Base-by-base conservation (phyloP, 2,329 filamentous ascomycete genomes). In the Pleoardoris graminearum region DNA sequence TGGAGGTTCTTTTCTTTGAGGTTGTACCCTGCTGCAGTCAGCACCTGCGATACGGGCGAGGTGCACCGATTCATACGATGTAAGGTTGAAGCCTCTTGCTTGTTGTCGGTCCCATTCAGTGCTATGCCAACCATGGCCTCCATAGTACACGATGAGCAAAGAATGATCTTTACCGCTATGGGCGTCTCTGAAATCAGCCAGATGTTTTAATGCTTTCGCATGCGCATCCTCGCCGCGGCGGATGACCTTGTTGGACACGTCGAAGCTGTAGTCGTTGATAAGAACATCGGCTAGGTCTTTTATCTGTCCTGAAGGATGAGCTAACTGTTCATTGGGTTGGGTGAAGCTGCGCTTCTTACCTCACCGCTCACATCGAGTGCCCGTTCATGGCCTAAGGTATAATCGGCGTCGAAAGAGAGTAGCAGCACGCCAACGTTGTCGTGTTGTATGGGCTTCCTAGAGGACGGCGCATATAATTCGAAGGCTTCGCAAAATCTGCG, bases 81-180 rank as follows among this genome's bases (percentile, higher is more conserved):
- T 25, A n/a, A 57, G 39, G 23, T 51, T 37, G 33, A 47, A 50
- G 1, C 36, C 21, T 22, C 41, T 35, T 16, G 19, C n/a, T 7
- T 42, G 37, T 8, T 51, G 19, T 29, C 48, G 27, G 14, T n/a
- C 5, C 16, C 4, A 14, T 10, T 44, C 27, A 14, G 14, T 21
- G 16, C 48, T 54, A 21, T 27, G 27, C 38, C 39, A 60, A 17
- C 43, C 51, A 45, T 59, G 55, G 10, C 57, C 55, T 36, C 51
- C 51, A 39, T 57, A 60, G 25, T 59, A 58, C n/a, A 60, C 29
- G 16, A 66, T 64, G 19, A 62, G 52, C 4, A 66, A 49, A 19
- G 51, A 48, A 30, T 60, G 50, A 7, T 48, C 49, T 4, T 58
- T 53, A 12, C 23, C 58, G 2, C 7, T 27, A 35, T 62, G 32